phyloP scores from a whole-genome alignment of 352 stramenopile genomes.

The Pythium graminicola region DNA sequence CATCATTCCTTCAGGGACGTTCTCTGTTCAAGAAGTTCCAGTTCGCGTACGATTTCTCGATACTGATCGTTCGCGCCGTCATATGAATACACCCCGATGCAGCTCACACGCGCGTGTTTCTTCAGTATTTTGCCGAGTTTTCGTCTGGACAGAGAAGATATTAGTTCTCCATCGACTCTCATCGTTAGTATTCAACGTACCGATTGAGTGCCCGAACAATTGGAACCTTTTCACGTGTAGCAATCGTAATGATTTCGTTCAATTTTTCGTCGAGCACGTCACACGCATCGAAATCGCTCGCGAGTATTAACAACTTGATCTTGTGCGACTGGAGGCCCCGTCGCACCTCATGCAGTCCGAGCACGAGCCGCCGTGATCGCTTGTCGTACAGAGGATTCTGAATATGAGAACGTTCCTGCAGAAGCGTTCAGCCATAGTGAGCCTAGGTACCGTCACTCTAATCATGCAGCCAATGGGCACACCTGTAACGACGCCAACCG shows the following conservation, averaged over 20 bases:
- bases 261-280: constrained; percentile 77
- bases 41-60: constrained; percentile 29
- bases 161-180: too few species aligned
- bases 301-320: constrained; percentile 82
- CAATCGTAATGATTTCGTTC: constrained; percentile 75
- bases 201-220: constrained; percentile 41
- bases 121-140: constrained; percentile 88
- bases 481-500: constrained; percentile 30
- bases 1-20: neutral
- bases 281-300: constrained; percentile 84
- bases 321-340: constrained; percentile 80
- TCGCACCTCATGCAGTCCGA: constrained; percentile 90
- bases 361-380: constrained; percentile 74
- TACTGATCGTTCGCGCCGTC: constrained; percentile 93
- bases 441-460: neutral
- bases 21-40: neutral
- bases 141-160: constrained; percentile 66
- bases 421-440: too few species aligned
- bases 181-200: constrained; percentile 21
- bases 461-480: neutral
- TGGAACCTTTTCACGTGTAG: constrained; percentile 35
- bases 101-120: constrained; percentile 92
- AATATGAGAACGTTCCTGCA: constrained; percentile 63
- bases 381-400: constrained; percentile 62
- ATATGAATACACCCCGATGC: constrained; percentile 92